Conservation (phyloP, 2,329 filamentous ascomycete species). For the Pestalotiopsis sp. region DNA sequence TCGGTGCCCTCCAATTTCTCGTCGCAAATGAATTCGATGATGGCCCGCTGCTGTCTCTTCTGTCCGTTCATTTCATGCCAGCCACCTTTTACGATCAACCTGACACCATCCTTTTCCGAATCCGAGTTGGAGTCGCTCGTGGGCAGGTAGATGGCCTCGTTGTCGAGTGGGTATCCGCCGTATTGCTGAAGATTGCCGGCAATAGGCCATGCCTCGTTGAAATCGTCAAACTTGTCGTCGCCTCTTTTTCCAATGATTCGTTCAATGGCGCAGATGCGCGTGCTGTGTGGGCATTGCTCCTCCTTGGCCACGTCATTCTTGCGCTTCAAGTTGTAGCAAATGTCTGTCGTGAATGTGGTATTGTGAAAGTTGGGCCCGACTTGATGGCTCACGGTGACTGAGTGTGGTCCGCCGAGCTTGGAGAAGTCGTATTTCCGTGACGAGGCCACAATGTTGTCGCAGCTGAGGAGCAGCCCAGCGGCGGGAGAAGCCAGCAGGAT, state of each 20-base stretch:
- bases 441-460: slow-evolving; percentile 62
- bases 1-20: slow-evolving; percentile 72
- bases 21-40: slow-evolving; percentile 87
- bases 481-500: slow-evolving; percentile 36
- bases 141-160: slow-evolving; percentile 67
- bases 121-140: slow-evolving; percentile 66
- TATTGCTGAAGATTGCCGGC: slow-evolving; percentile 68
- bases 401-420: slow-evolving; percentile 67
- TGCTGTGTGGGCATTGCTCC: slow-evolving; percentile 69
- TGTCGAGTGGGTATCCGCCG: slow-evolving; percentile 64
- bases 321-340: slow-evolving; percentile 70
- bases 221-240: slow-evolving; percentile 46
- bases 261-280: slow-evolving; percentile 80
- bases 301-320: slow-evolving; percentile 56
- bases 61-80: slow-evolving; percentile 54
- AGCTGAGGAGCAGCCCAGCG: slow-evolving; percentile 55
- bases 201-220: slow-evolving; percentile 68
- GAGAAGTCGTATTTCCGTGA: slow-evolving; percentile 66
- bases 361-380: slow-evolving; percentile 62
- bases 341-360: slow-evolving; percentile 80
- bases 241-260: slow-evolving; percentile 51
- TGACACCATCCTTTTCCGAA: slow-evolving; percentile 70
- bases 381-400: slow-evolving; percentile 62
- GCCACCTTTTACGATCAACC: slow-evolving; percentile 68
- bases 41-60: slow-evolving; percentile 67